A percentile compares a stretch with the other conserved stretches of the same genome.
Conservation (phyloP, 2,329 filamentous ascomycete species). For the Exophiala spinifera region DNA sequence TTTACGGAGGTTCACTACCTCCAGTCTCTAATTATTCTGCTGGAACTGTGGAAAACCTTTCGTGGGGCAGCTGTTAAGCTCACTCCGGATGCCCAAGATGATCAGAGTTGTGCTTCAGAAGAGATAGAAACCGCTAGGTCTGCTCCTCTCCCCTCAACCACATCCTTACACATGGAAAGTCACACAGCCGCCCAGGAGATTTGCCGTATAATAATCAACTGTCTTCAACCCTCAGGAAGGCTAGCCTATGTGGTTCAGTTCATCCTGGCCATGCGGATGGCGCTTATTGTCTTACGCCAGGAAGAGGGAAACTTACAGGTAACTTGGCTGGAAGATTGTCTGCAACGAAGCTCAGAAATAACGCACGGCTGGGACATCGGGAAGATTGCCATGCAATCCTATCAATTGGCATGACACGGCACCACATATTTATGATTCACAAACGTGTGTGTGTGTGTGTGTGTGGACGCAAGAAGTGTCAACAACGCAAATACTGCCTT, state of each 20-base stretch:
- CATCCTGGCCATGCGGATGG: constrained; percentile 4
- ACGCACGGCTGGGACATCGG: constrained; percentile 6
- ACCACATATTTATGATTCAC: too few species aligned
- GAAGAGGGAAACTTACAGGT: neutral
- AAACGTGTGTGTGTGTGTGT: too few species aligned
- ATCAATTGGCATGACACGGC: too few species aligned
- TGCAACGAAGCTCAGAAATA: neutral
- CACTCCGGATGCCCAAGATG: neutral
- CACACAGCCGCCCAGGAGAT: constrained; percentile 1
- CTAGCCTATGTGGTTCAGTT: neutral
- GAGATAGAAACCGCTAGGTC: too few species aligned
- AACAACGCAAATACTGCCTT: too few species aligned
- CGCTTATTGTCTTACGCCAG: constrained; percentile 7
- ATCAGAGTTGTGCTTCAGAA: too few species aligned
- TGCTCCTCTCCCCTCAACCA: too few species aligned
- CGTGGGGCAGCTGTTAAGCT: neutral
- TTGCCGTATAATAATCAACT: neutral
- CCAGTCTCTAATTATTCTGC: constrained; percentile 1
- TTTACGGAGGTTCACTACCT: too few species aligned
- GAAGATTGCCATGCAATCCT: constrained; percentile 4
- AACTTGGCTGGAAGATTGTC: constrained; percentile 1
- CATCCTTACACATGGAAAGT: too few species aligned
- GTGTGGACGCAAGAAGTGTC: too few species aligned
- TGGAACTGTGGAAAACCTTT: constrained; percentile 6
- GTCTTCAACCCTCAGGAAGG: neutral